These are phyloP conservation scores for Fagopyrum homotropicum DNA, from an alignment of 148 eudicot species.

Conservation along the genomic window DNA sequence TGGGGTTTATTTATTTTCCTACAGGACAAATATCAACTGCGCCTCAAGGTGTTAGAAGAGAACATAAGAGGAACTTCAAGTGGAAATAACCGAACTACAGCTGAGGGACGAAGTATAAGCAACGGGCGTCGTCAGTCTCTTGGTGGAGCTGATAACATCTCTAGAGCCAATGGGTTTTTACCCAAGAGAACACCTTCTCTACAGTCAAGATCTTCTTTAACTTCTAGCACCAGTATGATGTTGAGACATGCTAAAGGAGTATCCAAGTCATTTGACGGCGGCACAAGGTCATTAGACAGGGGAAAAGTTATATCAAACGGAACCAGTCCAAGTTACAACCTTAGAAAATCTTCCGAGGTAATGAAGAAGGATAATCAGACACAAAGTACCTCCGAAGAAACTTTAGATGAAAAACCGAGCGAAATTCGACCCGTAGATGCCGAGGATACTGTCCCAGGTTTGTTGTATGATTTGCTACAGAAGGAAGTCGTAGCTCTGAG, in stretches of 20 bases:
- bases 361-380: constrained; percentile 47
- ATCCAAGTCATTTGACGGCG: constrained; percentile 71
- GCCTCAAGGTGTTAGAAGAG: constrained; percentile 64
- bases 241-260: constrained; percentile 78
- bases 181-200: constrained; percentile 71
- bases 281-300: constrained; percentile 81
- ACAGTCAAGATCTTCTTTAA: constrained; percentile 42
- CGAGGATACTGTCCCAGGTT: constrained; percentile 77
- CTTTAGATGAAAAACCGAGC: constrained; percentile 56
- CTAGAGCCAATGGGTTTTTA: constrained; percentile 63
- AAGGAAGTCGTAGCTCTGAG: constrained; percentile 88
- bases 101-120: constrained; percentile 40
- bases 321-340: constrained; percentile 40
- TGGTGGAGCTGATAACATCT: constrained; percentile 65
- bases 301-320: constrained; percentile 66
- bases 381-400: constrained; percentile 42
- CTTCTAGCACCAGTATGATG: constrained; percentile 49
- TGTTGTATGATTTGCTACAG: constrained; percentile 82
- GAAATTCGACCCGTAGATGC: constrained; percentile 42
- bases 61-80: constrained; percentile 45
- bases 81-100: constrained; percentile 28
- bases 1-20: background rate
- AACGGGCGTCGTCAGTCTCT: constrained; percentile 76
- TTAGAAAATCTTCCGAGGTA: constrained; percentile 44
- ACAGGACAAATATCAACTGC: constrained; percentile 60